Conservation (phyloP, 2,329 filamentous ascomycete species). For the Cercospora sesami region DNA sequence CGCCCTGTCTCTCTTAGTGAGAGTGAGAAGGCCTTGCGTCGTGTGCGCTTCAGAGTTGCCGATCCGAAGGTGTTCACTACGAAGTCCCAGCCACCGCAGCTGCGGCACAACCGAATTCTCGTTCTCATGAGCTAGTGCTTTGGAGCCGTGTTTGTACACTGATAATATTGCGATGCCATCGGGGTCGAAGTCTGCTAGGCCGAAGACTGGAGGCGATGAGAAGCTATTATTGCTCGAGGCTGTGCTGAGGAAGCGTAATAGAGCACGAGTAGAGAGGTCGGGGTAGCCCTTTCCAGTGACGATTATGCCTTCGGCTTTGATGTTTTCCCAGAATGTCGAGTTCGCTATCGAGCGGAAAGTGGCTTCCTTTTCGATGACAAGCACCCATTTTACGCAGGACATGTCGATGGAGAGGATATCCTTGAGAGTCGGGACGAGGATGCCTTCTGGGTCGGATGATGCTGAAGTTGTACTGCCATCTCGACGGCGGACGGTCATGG, state of each 20-base stretch:
- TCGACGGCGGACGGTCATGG: slow-evolving; percentile 50
- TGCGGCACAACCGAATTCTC: slow-evolving; percentile 50
- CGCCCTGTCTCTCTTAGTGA: slow-evolving; percentile 60
- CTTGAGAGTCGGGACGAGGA: slow-evolving; percentile 58
- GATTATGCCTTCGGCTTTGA: slow-evolving; percentile 60
- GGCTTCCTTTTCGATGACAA: slow-evolving; percentile 83
- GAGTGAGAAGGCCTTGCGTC: slow-evolving; percentile 48
- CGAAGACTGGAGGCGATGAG: slow-evolving; percentile 55
- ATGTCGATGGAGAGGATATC: slow-evolving; percentile 55
- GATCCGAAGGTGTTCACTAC: slow-evolving; percentile 37
- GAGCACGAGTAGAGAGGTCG: slow-evolving; percentile 67
- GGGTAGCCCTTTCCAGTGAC: slow-evolving; percentile 81
- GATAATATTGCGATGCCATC: slow-evolving; percentile 72
- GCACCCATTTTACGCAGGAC: slow-evolving; percentile 59
- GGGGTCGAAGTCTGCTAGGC: slow-evolving; percentile 73
- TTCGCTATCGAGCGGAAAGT: slow-evolving; percentile 68
- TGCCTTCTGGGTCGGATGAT: slow-evolving; percentile 53
- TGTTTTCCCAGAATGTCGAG: slow-evolving; percentile 55
- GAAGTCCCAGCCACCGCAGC: slow-evolving; percentile 67
- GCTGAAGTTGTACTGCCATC: slow-evolving; percentile 49
- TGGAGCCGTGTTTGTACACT: slow-evolving; percentile 72
- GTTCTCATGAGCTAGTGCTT: slow-evolving; percentile 60
- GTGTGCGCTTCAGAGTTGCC: slow-evolving; percentile 32
- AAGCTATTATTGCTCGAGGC: slow-evolving; percentile 49
- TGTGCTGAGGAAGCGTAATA: slow-evolving; percentile 58